A percentile compares a stretch with the other conserved stretches of the same genome.
Conservation (phyloP, 768 basidiomycete genomes). For the Pleurotus pulmonarius region DNA sequence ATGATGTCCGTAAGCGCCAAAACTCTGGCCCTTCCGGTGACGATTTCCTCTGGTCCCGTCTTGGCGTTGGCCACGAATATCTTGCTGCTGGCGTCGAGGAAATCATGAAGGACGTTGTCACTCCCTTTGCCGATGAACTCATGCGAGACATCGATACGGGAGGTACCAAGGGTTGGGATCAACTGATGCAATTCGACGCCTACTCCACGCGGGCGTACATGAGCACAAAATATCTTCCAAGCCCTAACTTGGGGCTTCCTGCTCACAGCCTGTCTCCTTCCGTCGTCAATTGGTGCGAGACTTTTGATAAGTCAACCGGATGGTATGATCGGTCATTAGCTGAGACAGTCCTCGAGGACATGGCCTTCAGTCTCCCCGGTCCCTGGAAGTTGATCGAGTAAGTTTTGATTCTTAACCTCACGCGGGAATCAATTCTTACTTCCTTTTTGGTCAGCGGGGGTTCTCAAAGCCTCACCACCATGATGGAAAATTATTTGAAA, state of each 20-base stretch:
- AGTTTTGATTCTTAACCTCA: slow-evolving; percentile 8
- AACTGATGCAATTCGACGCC: slow-evolving; percentile 21
- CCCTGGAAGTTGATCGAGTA: slow-evolving; percentile 21
- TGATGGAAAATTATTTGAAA: slow-evolving; percentile 17
- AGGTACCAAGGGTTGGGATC: slow-evolving; percentile 18
- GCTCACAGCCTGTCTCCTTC: slow-evolving; percentile 9
- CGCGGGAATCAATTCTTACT: too few relatives aligned
- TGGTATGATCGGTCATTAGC: slow-evolving; percentile 30
- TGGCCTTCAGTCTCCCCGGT: slow-evolving; percentile 20
- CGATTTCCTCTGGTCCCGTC: slow-evolving; percentile 9
- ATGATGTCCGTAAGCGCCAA: slow-evolving; percentile 12
- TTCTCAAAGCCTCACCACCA: slow-evolving; percentile 15
- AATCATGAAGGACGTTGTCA: slow-evolving; percentile 11
- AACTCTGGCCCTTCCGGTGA: slow-evolving; percentile 3
- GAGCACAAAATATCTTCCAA: slow-evolving; percentile 13
- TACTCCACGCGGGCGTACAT: slow-evolving; percentile 24
- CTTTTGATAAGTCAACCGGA: slow-evolving; percentile 24
- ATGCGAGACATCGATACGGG: slow-evolving; percentile 18
- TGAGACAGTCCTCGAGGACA: slow-evolving; percentile 26
- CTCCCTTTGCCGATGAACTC: slow-evolving; percentile 18
- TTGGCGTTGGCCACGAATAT: not conserved
- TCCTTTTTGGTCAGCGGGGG: slow-evolving; percentile 15
- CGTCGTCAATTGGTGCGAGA: slow-evolving; percentile 30
- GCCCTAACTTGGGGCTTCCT: slow-evolving; percentile 13
- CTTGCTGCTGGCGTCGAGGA: not conserved